phyloP scores from a whole-genome alignment of 2,329 filamentous ascomycete genomes.

The Diaporthe citri region DNA sequence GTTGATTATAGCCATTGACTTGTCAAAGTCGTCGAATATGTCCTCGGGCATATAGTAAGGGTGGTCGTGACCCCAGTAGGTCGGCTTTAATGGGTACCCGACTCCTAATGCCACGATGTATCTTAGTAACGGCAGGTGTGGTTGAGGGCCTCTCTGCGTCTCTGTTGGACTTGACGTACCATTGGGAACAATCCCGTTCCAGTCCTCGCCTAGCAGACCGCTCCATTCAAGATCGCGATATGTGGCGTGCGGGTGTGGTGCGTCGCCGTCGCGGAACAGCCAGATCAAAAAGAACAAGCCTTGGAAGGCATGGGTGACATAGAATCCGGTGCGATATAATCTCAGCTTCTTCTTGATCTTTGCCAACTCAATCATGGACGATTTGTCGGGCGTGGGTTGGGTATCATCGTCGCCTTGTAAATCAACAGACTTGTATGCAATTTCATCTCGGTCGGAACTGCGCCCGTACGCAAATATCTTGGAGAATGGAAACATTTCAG shows the following conservation, averaged over 20 bases:
- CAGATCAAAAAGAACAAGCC: background rate
- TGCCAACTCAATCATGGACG: background rate
- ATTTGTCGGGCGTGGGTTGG: background rate
- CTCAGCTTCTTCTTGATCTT: constrained; percentile 17
- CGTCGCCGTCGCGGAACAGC: background rate
- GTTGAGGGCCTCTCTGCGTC: background rate
- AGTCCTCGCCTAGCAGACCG: constrained; percentile 15
- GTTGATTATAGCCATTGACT: background rate
- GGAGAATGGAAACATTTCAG: background rate
- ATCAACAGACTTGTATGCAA: constrained; percentile 23
- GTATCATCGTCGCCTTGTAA: constrained; percentile 3
- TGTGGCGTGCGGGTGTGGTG: background rate
- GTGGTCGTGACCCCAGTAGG: constrained; percentile 11
- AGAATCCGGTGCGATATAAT: constrained; percentile 17
- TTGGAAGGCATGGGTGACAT: constrained; percentile 3
- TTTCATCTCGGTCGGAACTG: constrained; percentile 12
- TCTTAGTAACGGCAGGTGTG: background rate
- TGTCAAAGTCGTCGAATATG: constrained; percentile 16
- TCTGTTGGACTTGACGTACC: background rate
- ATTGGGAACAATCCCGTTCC: constrained; percentile 12
- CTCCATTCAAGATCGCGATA: constrained; percentile 21
- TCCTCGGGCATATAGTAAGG: constrained; percentile 19
- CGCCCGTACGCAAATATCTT: constrained; percentile 4
- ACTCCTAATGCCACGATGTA: constrained; percentile 4
- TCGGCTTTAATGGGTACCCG: constrained; percentile 16